A percentile compares a stretch with the other conserved stretches of the same genome.
Evolutionary conservation across 257 asterid genomes (phyloP).

Genomic region (Verbena officinalis): DNA sequence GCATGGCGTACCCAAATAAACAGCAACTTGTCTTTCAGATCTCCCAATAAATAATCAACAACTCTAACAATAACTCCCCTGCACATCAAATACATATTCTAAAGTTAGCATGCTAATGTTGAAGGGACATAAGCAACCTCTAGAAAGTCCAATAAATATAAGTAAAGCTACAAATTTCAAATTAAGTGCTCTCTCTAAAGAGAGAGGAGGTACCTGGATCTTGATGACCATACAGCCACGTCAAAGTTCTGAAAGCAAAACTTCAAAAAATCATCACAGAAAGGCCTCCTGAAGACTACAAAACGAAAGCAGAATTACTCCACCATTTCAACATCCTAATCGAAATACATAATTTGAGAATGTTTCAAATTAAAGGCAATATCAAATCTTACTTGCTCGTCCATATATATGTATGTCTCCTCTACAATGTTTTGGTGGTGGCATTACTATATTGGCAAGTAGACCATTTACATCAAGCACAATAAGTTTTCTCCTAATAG

Average conservation of each 20-base stretch:
- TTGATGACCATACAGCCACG: conserved; percentile 90
- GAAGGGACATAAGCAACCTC: conserved; percentile 13
- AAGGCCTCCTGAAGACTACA: conserved; percentile 90
- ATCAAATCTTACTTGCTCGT: conserved; percentile 70
- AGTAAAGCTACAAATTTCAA: background rate
- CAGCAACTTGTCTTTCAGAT: conserved; percentile 48
- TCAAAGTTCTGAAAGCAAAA: conserved; percentile 83
- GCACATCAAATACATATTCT: conserved; percentile 31
- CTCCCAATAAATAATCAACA: conserved; percentile 73
- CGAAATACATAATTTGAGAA: background rate
- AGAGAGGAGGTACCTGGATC: conserved; percentile 57
- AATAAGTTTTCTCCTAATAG: conserved; percentile 64
- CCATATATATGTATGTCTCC: conserved; percentile 52
- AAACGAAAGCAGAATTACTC: conserved; percentile 26
- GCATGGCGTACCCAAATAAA: conserved; percentile 81
- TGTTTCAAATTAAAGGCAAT: background rate
- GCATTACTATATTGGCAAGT: conserved; percentile 74
- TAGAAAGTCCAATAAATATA: background rate
- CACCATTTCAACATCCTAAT: conserved; percentile 3
- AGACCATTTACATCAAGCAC: conserved; percentile 94
- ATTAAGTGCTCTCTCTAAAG: background rate
- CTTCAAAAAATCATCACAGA: conserved; percentile 72
- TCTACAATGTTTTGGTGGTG: conserved; percentile 59
- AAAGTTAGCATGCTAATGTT: conserved; percentile 18
- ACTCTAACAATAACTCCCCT: conserved; percentile 60